These are phyloP conservation scores for Candida verbasci DNA, from an alignment of 805 yeast genomes.

Conservation along the genomic window DNA sequence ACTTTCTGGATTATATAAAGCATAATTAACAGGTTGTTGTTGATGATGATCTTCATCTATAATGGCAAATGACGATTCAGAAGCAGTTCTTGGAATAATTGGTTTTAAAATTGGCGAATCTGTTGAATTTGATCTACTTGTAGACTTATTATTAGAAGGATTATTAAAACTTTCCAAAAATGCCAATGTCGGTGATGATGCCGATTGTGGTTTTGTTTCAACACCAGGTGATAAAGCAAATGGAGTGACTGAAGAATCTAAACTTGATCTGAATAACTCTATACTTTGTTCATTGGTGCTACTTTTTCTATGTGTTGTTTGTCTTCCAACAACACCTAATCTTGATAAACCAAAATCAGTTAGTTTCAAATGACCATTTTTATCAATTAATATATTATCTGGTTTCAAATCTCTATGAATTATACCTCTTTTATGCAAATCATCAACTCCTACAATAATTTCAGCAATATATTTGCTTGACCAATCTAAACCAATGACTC, in stretches of 20 bases:
- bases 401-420: conserved; percentile 96
- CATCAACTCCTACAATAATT: conserved; percentile 84
- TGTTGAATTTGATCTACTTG: conserved; percentile 37
- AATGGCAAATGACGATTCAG: conserved; percentile 55
- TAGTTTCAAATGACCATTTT: conserved; percentile 81
- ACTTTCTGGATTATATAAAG: conserved; percentile 68
- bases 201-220: conserved; percentile 15
- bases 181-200: conserved; percentile 9
- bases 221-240: conserved; percentile 39
- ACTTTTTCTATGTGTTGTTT: conserved; percentile 44
- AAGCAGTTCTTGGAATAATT: conserved; percentile 42
- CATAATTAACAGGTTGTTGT: conserved; percentile 33
- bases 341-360: conserved; percentile 94
- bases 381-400: conserved; percentile 84
- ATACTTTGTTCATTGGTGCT: conserved; percentile 40
- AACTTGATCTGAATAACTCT: conserved; percentile 30
- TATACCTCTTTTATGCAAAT: conserved; percentile 82
- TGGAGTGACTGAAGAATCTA: conserved; percentile 36
- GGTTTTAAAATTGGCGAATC: conserved; percentile 51
- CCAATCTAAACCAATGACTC: conserved; percentile 84
- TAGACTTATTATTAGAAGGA: neutral
- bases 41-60: conserved; percentile 44
- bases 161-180: conserved; percentile 8
- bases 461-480: conserved; percentile 82
- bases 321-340: conserved; percentile 84